Evolutionary conservation across 228 moss, liverwort and hornwort genomes (phyloP), one percentile per base, ranked within the genome.

Genomic region (Sphagnum magellanicum): DNA sequence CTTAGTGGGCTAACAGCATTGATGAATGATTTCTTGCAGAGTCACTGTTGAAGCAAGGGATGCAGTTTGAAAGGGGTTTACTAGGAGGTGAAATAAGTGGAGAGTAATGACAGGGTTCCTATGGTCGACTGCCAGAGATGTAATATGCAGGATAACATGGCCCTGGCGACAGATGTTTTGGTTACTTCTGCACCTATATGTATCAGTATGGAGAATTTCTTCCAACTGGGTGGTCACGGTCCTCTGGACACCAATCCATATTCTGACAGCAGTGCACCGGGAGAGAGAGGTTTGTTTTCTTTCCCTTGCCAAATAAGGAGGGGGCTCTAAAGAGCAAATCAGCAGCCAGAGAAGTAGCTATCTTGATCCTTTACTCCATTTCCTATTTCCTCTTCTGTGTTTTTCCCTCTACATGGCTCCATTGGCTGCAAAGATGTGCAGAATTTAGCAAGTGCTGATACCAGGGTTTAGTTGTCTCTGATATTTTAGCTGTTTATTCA

Each of bases 131-230:
- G 74, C 73, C 70, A 66, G 69, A 57, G 68, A 79, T 59, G 59
- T 82, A 50, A 16, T 78, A 63, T 75, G 69, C 68, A 72, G 71
- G 73, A 71, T 81, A 47, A 82, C 80, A 58, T 79, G 78, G 64
- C 84, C 81, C 73, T 87, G 87, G 87, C 79, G 84, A 51, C 84
- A 78, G 73, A 75, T 84, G 17, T 79, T 87, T 79, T 84, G 87
- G 90, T 77, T 87, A 63, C 68, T 59, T 47, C 68, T 87, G 74
- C 84, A 84, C 73, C 74, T 90, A 72, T 87, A 84, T 73, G 70
- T 87, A 64, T 90, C 80, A 75, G 77, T 78, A 65, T 84, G 80
- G 82, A 77, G 70, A 73, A 49, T 82, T 72, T 73, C 74, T 61
- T 46, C 82, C 48, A 73, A 69, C 68, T 77, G 80, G 79, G 72